phyloP scores from a whole-genome alignment of 129 eudicot species.

The Sambucus nigra region DNA sequence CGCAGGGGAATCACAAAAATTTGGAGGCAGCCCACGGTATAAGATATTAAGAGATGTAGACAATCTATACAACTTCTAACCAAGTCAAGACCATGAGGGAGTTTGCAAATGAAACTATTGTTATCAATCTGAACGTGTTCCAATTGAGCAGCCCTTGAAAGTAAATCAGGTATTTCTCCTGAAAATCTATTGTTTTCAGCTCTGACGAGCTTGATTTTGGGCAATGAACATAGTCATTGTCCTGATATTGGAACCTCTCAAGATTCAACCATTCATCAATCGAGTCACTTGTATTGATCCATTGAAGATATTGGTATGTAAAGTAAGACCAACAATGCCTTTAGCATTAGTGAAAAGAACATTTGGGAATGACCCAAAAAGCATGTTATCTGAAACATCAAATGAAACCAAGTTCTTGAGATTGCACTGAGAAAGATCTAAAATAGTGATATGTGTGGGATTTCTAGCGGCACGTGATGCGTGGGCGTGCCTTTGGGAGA shows the following conservation, averaged over 20 bases:
- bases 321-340: slow-evolving; percentile 34
- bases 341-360: slow-evolving; percentile 47
- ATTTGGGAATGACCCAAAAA: slow-evolving; percentile 64
- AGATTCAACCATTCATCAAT: slow-evolving; percentile 50
- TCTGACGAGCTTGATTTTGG: slow-evolving; percentile 69
- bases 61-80: slow-evolving; percentile 72
- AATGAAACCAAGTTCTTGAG: slow-evolving; percentile 57
- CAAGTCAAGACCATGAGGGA: slow-evolving; percentile 73
- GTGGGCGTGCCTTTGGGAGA: too few relatives aligned
- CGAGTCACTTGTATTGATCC: slow-evolving; percentile 41
- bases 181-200: slow-evolving; percentile 79
- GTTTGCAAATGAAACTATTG: slow-evolving; percentile 57
- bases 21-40: slow-evolving; percentile 67
- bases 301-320: slow-evolving; percentile 66
- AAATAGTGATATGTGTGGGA: too few relatives aligned
- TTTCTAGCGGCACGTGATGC: too few relatives aligned
- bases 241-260: slow-evolving; percentile 77
- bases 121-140: slow-evolving; percentile 98
- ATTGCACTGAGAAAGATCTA: slow-evolving; percentile 80
- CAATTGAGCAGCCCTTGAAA: slow-evolving; percentile 54
- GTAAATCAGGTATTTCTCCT: slow-evolving; percentile 70
- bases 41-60: slow-evolving; percentile 74
- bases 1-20: slow-evolving; percentile 81
- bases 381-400: slow-evolving; percentile 80
- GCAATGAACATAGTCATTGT: slow-evolving; percentile 85